Evolutionary conservation across 2,329 filamentous ascomycete species (phyloP), one percentile per base, ranked within the genome.

Genomic region (Blastomyces percursus): DNA sequence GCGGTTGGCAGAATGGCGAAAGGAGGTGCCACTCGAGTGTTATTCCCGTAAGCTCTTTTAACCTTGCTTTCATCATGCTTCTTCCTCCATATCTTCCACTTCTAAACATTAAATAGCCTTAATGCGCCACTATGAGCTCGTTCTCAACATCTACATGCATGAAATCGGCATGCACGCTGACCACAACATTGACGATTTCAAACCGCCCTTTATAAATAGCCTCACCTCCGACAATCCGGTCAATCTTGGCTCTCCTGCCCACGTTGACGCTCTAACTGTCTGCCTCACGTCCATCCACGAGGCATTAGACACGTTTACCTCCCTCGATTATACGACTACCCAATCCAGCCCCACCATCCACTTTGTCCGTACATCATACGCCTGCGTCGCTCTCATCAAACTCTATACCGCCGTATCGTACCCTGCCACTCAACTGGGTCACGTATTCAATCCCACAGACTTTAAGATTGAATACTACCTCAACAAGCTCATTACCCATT

Each of bases 111-210:
- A 30, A 60, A 63, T 70, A 86, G 86, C 83, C n/a, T 80, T 84
- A 0, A 77, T 91, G 55, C 76, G 78, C 21, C 81, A 91, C 66
- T 82, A 83, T 64, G 85, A 89, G 66, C 79, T 86, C 66, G 81
- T 87, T 1, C 72, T 90, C 44, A 87, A 81, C 65, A 77, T 92
- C 2, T 91, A 89, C 71, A 86, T 91, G 77, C 87, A 92, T 71
- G 89, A 92, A 73, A 84, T 89, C 61, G 85, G 84, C 2, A 82
- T 92, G 66, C 86, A 90, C 66, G 79, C 83, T 9, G 85, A 89
- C 60, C 81, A 83, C 65, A 79, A 77, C 24, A 78, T 80, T 2
- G 80, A 84, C 8, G 81, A 85, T 32, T 81, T 82, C 68, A 72
- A 71, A 67, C 65, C 70, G 63, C 68, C 75, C 70, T 64, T 77